Percentiles rank a stretch among this genome's conserved stretches.
Evolutionary conservation across 208 protist species (phyloP).

Genomic region (Crithidia expoeki): DNA sequence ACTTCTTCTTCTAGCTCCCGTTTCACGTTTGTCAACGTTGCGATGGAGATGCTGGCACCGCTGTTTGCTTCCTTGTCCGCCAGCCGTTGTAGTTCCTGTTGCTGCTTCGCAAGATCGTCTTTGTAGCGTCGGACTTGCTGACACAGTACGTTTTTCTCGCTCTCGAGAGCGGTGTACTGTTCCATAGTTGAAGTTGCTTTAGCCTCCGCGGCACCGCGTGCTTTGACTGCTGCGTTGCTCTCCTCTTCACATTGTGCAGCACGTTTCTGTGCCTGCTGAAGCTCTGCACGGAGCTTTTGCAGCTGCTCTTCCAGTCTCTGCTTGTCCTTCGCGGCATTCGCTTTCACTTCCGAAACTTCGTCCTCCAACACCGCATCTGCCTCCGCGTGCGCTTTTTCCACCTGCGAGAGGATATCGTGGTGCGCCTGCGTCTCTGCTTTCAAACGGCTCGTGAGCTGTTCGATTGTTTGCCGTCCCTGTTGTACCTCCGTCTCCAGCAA

Average conservation of each 20-base stretch:
- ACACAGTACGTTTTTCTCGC: neutral
- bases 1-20: slow-evolving; percentile 28
- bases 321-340: neutral
- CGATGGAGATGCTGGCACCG: slow-evolving; percentile 14
- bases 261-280: slow-evolving; percentile 2
- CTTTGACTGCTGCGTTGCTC: neutral
- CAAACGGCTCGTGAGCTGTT: slow-evolving; percentile 13
- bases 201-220: slow-evolving; percentile 11
- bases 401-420: neutral
- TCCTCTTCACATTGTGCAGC: neutral
- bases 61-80: slow-evolving; percentile 9
- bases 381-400: slow-evolving; percentile 18
- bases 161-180: neutral
- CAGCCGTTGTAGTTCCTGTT: slow-evolving; percentile 11
- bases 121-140: slow-evolving; percentile 9
- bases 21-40: slow-evolving; percentile 15
- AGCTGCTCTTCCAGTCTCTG: slow-evolving; percentile 3
- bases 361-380: slow-evolving; percentile 8
- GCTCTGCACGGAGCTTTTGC: neutral
- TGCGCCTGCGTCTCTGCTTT: slow-evolving; percentile 2
- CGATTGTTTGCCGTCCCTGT: slow-evolving; percentile 6
- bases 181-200: neutral
- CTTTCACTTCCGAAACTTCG: neutral
- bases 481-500: neutral
- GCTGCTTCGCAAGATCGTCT: slow-evolving; percentile 14